Percentiles rank a stretch among this genome's conserved stretches.
Evolutionary conservation across 305 asterid species (phyloP).

Genomic region (Fraxinus xanthoxyloides): DNA sequence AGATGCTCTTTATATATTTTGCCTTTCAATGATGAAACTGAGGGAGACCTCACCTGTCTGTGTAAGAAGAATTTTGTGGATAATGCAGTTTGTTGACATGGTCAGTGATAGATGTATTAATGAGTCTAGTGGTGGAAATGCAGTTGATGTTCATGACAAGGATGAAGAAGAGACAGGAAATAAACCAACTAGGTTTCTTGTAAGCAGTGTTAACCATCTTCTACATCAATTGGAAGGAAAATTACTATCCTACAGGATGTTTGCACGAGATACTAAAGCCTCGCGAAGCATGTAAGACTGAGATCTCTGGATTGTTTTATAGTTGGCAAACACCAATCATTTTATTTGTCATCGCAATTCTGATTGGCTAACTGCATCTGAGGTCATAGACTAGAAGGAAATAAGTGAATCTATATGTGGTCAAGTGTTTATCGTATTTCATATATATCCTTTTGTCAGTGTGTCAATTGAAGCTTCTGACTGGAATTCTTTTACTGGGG

Average conservation of each 20-base stretch:
- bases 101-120: constrained; percentile 21
- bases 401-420: constrained; percentile 1
- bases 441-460: background rate
- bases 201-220: constrained; percentile 63
- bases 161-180: constrained; percentile 37
- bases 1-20: constrained; percentile 83
- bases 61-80: constrained; percentile 27
- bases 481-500: constrained; percentile 2
- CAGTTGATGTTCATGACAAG: constrained; percentile 29
- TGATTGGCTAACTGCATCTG: background rate
- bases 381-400: background rate
- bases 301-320: background rate
- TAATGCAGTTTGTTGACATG: constrained; percentile 29
- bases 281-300: constrained; percentile 69
- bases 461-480: constrained; percentile 10
- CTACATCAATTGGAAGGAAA: constrained; percentile 82
- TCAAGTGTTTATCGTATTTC: constrained; percentile 10
- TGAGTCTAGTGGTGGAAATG: constrained; percentile 31
- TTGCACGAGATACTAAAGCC: constrained; percentile 94
- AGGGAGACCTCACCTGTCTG: constrained; percentile 27
- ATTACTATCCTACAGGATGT: constrained; percentile 79
- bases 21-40: constrained; percentile 53
- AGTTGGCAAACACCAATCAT: background rate
- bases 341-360: background rate
- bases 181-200: constrained; percentile 60